Conservation (phyloP, 2,329 filamentous ascomycete genomes). For the Capronia coronata region DNA sequence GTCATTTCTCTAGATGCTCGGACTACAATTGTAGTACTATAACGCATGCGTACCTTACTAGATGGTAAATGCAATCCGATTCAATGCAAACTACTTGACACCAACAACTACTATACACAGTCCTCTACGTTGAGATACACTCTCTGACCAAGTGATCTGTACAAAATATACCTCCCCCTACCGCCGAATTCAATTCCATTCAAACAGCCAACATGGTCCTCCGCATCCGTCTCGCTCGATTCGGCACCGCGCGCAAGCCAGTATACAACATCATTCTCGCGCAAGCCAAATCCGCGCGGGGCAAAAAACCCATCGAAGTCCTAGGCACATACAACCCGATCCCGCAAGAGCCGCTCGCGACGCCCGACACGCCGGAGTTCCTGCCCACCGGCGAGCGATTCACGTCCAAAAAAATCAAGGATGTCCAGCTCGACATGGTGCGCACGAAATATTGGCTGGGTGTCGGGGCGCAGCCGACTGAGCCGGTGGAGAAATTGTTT, state of each 20-base stretch:
- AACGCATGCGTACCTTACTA: too few species aligned
- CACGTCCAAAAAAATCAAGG: conserved; percentile 71
- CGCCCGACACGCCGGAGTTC: conserved; percentile 19
- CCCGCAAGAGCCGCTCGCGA: conserved; percentile 44
- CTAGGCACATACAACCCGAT: conserved; percentile 63
- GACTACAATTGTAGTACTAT: too few species aligned
- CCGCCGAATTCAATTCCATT: too few species aligned
- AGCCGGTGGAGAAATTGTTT: conserved; percentile 79
- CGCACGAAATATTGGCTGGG: conserved; percentile 93
- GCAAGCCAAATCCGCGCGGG: conserved; percentile 85
- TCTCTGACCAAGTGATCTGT: too few species aligned
- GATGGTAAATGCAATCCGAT: too few species aligned
- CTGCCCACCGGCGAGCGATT: conserved; percentile 38
- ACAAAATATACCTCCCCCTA: too few species aligned
- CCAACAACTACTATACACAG: too few species aligned
- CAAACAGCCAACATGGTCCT: conserved; percentile 72
- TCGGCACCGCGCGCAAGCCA: conserved; percentile 79
- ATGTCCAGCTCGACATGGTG: conserved; percentile 75
- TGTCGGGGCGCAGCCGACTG: conserved; percentile 89
- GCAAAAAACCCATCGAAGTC: conserved; percentile 86
- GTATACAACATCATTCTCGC: conserved; percentile 97
- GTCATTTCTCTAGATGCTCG: too few species aligned
- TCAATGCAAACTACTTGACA: too few species aligned
- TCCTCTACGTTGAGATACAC: too few species aligned
- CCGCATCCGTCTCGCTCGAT: conserved; percentile 87